Evolutionary conservation across 2,329 filamentous ascomycete genomes (phyloP).

Genomic region (Penicillium sp.): DNA sequence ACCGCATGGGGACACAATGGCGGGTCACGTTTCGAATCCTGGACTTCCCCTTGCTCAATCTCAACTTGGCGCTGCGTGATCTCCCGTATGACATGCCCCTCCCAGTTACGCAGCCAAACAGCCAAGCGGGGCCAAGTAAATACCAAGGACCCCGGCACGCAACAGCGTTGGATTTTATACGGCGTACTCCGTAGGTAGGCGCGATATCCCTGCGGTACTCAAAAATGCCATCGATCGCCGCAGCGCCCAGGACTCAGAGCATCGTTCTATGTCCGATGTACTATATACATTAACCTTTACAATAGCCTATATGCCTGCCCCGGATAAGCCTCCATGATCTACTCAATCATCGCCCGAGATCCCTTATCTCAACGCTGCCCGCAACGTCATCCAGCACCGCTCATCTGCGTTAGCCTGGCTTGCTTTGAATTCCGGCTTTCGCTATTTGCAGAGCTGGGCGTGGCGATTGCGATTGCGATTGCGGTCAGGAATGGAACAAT

Average conservation of each 20-base stretch:
- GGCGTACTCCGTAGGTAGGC: not conserved
- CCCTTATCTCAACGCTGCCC: not conserved
- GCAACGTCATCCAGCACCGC: not conserved
- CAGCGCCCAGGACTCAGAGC: not conserved
- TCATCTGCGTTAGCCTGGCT: not conserved
- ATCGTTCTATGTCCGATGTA: not conserved
- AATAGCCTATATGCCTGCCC: not conserved
- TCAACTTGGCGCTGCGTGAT: slow-evolving; percentile 15
- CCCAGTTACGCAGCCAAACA: not conserved
- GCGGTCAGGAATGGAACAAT: slow-evolving; percentile 7
- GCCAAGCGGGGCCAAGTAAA: slow-evolving; percentile 4
- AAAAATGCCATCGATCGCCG: not conserved
- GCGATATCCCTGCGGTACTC: not conserved
- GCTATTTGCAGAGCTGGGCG: not conserved
- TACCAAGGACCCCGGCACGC: slow-evolving; percentile 5
- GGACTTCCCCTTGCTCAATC: not conserved
- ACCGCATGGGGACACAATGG: slow-evolving; percentile 1
- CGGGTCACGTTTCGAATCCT: not conserved
- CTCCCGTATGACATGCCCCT: slow-evolving; percentile 7
- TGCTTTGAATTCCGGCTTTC: not conserved
- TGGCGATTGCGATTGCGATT: not conserved
- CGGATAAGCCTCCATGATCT: not conserved
- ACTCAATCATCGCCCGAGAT: not conserved
- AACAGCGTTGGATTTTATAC: not conserved
- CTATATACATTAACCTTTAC: not conserved